A percentile compares a stretch with the other conserved stretches of the same genome.
Evolutionary conservation across 2,329 filamentous ascomycete species (phyloP).

Genomic region (Cladosporium austrohemisphaericum): DNA sequence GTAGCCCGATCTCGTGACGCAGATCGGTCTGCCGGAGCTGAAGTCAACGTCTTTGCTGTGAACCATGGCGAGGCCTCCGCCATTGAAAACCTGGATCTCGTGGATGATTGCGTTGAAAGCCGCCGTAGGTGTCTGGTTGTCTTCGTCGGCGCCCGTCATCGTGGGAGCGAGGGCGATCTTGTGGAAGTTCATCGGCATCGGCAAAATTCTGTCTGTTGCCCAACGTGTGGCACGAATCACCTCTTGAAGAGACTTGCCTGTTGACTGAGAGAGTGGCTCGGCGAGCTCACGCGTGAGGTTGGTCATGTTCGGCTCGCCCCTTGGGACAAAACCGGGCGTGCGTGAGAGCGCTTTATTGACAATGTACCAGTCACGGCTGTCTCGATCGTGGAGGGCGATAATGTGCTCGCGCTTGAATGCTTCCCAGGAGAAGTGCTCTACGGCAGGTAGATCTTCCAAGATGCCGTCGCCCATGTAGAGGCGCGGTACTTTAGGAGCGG

Average conservation of each 20-base stretch:
- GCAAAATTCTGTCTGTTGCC: not conserved
- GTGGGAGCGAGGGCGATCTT: too few relatives aligned
- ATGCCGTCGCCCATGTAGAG: too few relatives aligned
- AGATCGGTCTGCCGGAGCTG: not conserved
- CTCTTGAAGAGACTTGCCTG: not conserved
- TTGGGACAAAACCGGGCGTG: not conserved
- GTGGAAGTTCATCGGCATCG: not conserved
- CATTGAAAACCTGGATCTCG: not conserved
- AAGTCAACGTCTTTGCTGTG: not conserved
- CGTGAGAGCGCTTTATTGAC: too few relatives aligned
- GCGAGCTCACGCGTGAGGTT: not conserved
- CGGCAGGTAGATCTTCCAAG: too few relatives aligned
- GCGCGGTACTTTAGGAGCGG: too few relatives aligned
- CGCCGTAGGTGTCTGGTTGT: too few relatives aligned
- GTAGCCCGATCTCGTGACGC: too few relatives aligned
- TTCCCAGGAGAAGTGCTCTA: not conserved
- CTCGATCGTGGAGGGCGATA: not conserved
- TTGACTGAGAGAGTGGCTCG: not conserved
- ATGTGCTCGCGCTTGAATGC: not conserved
- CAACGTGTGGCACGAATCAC: not conserved
- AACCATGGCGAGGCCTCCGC: not conserved
- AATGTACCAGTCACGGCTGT: not conserved
- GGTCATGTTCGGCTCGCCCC: not conserved
- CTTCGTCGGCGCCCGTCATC: too few relatives aligned
- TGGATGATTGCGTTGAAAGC: too few relatives aligned